Percentiles rank a stretch among this genome's conserved stretches.
phyloP scores from a whole-genome alignment of 2,329 filamentous ascomycete species.

The Huntiella omanensis region DNA sequence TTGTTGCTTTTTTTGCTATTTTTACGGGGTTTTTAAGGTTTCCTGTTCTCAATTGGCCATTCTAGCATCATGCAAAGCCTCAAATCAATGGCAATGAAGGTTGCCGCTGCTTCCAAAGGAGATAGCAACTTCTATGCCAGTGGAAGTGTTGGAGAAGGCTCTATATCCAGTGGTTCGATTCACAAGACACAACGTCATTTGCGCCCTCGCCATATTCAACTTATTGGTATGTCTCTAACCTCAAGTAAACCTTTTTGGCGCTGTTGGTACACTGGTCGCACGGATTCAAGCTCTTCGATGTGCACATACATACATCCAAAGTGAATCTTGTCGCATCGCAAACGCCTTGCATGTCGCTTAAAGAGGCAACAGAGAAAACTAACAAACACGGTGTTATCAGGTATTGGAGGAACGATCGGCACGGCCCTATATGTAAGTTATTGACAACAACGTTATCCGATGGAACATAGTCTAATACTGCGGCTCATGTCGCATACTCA shows the following conservation, averaged over 20 bases:
- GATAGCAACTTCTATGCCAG: too few relatives aligned
- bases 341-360: neutral
- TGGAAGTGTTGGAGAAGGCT: neutral
- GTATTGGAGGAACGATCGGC: conserved; percentile 46
- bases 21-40: too few relatives aligned
- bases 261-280: neutral
- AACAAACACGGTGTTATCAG: conserved; percentile 14
- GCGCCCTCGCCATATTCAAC: conserved; percentile 37
- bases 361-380: neutral
- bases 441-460: neutral
- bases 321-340: neutral
- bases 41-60: too few relatives aligned
- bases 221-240: conserved; percentile 20
- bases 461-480: conserved; percentile 5
- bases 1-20: too few relatives aligned
- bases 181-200: conserved; percentile 29
- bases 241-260: neutral
- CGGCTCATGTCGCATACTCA: conserved; percentile 12
- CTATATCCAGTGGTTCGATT: neutral
- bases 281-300: neutral
- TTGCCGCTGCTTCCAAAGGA: too few relatives aligned
- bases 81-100: too few relatives aligned
- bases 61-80: too few relatives aligned
- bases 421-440: conserved; percentile 34
- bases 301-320: neutral